A percentile compares a stretch with the other conserved stretches of the same genome.
Conservation (phyloP, 225 moss, liverwort and hornwort genomes). For the Bryoerythrophyllum caledonicum region DNA sequence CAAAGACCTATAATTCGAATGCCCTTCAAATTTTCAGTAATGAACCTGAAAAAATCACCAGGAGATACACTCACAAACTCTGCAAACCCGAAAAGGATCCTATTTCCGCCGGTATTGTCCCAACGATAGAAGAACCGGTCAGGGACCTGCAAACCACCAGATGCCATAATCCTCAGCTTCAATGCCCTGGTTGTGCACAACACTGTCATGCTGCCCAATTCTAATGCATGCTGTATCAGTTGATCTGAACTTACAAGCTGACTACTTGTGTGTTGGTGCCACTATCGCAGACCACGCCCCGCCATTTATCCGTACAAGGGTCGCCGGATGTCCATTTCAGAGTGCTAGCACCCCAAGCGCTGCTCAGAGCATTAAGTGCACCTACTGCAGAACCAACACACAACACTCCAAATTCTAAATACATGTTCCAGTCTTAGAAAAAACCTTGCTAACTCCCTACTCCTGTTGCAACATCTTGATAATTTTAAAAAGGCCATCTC, state of each 20-base stretch:
- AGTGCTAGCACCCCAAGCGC: constrained; percentile 26
- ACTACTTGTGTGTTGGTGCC: constrained; percentile 13
- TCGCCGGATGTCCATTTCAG: constrained; percentile 38
- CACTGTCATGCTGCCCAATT: background rate
- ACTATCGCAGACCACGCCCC: constrained; percentile 35
- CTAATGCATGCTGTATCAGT: background rate
- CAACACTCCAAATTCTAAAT: background rate
- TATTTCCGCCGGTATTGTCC: constrained; percentile 31
- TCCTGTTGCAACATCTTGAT: background rate
- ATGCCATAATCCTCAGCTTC: background rate
- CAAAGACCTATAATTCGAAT: background rate
- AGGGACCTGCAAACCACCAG: constrained; percentile 24
- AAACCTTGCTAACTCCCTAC: background rate
- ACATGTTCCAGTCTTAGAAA: background rate
- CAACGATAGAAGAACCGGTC: constrained; percentile 6
- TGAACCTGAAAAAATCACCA: background rate
- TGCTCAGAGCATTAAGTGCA: constrained; percentile 23
- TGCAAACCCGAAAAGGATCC: constrained; percentile 29
- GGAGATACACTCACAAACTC: constrained; percentile 27
- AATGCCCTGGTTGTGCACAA: background rate
- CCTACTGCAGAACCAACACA: constrained; percentile 26
- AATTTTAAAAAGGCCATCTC: background rate
- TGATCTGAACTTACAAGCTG: constrained; percentile 22
- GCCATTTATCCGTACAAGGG: constrained; percentile 38
- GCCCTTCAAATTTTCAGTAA: background rate